Percentiles rank a stretch among this genome's conserved stretches.
Evolutionary conservation across 202 grass and related monocot species (phyloP).

Genomic region (Schoenoplectus triqueter): DNA sequence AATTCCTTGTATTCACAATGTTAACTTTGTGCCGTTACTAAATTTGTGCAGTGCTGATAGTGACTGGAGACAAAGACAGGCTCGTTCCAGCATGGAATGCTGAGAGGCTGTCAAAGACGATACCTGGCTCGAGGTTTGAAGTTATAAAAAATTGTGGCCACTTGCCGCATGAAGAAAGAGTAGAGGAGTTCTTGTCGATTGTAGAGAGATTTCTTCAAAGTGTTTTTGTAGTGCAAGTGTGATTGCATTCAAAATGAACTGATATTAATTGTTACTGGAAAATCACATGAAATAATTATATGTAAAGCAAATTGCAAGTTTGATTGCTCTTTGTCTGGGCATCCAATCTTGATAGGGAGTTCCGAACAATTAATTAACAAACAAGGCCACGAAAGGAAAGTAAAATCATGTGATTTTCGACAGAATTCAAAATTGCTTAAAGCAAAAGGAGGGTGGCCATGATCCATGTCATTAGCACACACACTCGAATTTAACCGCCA

Average conservation of each 20-base stretch:
- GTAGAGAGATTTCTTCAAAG: conserved; percentile 61
- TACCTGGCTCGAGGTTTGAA: conserved; percentile 66
- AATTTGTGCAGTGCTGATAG: conserved; percentile 70
- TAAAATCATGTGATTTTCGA: too few species aligned
- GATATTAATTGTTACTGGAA: neutral
- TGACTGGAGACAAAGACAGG: conserved; percentile 81
- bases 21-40: neutral
- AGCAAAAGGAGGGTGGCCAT: too few species aligned
- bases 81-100: conserved; percentile 82
- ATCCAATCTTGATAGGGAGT: too few species aligned
- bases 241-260: conserved; percentile 14
- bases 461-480: too few species aligned
- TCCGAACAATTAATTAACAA: too few species aligned
- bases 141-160: conserved; percentile 80
- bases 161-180: conserved; percentile 82
- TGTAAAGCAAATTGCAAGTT: neutral
- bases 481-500: too few species aligned
- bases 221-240: conserved; percentile 45
- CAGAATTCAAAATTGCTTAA: too few species aligned
- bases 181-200: conserved; percentile 67
- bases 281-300: neutral
- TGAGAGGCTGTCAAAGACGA: conserved; percentile 55
- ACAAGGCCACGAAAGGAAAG: too few species aligned
- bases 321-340: too few species aligned
- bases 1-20: conserved; percentile 18